Conservation (phyloP, 495 filamentous ascomycete genomes). For the Daldinia loculata region DNA sequence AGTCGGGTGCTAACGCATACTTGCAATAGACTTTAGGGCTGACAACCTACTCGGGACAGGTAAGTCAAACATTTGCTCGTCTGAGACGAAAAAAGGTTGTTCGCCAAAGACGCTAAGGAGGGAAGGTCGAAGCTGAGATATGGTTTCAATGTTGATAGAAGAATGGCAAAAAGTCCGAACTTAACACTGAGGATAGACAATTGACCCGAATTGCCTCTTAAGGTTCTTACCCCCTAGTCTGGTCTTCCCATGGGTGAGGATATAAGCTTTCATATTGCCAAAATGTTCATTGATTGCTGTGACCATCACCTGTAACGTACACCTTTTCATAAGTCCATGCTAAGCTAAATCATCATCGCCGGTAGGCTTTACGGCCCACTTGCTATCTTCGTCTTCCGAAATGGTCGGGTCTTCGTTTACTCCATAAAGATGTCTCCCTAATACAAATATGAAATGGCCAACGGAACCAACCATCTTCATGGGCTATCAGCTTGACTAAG, state of each 20-base stretch:
- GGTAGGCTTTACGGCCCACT: constrained; percentile 12
- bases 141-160: neutral
- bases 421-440: constrained; percentile 16
- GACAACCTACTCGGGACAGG: neutral
- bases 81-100: neutral
- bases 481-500: neutral
- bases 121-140: neutral
- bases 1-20: neutral
- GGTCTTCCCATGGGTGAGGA: neutral
- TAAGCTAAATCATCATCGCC: constrained; percentile 10
- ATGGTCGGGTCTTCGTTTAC: constrained; percentile 11
- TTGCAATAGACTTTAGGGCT: neutral
- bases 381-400: neutral
- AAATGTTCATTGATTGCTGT: constrained; percentile 17
- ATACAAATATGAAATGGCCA: constrained; percentile 18
- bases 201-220: neutral
- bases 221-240: neutral
- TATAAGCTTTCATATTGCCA: neutral
- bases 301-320: constrained; percentile 15
- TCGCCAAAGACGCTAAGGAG: neutral
- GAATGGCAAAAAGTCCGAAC: neutral
- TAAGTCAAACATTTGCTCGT: neutral
- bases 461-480: constrained; percentile 12
- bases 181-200: neutral
- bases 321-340: constrained; percentile 27